Base-by-base conservation (phyloP, 1,139 yeast species). In the Geotrichum restrictum region DNA sequence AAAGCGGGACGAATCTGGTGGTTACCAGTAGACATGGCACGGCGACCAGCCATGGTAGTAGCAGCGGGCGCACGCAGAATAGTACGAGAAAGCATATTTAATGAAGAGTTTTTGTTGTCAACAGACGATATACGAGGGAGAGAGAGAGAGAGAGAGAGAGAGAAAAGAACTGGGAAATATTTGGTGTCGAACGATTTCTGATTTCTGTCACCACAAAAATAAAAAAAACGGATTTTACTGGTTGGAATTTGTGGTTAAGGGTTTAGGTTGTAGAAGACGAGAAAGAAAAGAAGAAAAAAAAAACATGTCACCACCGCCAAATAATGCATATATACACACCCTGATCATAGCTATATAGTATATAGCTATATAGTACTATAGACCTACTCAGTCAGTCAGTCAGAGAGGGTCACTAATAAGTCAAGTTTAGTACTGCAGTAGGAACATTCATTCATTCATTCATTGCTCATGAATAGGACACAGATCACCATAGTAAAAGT, bases 1-100 rank as follows among this genome's bases (percentile, higher is more conserved):
- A 65, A 66, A 32, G 73, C 74, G 11, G 53, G 29, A 24, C 58
- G 56, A 63, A 70, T 70, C 64, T 70, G 65, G 52, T 56, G 48
- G 50, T 68, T 64, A 65, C 64, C 60, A 69, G 70, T 33, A 62
- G 60, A 41, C 48, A 53, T 51, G 54, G 48, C 50, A 49, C 57
- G 57, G 47, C 57, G 58, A 24, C 48, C 51, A 18, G 51, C 46
- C 36, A 51, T 47, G 40, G 49, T 48, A 37, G 55, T 37, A 50
- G 57, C 53, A 39, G 46, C 54, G 48, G 57, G 51, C 48, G 56
- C 49, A 29, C 62, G 57, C 46, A 53, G 56, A 43, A 54, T 11
- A 47, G 54, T 42, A 41, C 55, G 55, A 39, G 58, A 51, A 29
- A 53, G 54, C 56, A 53, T 43, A 48, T 39, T 16, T 36, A 48